A percentile compares a stretch with the other conserved stretches of the same genome.
These are phyloP conservation scores for Plectosphaerella sp. DNA, from an alignment of 2,329 filamentous ascomycete genomes.

Conservation along the genomic window DNA sequence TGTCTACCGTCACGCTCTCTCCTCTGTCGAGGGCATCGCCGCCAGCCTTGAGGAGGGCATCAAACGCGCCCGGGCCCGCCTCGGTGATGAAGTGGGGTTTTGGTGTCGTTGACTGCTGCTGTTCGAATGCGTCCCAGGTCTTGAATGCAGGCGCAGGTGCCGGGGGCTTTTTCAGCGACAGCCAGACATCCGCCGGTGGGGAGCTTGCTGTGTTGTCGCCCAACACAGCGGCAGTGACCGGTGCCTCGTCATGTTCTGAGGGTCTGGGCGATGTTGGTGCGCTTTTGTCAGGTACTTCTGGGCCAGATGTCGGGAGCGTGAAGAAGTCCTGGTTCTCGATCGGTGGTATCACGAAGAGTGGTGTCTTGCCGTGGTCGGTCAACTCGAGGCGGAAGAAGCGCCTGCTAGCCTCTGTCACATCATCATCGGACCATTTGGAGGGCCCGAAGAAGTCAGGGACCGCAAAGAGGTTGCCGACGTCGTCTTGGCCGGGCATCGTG, in stretches of 20 bases:
- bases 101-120: slow-evolving; percentile 29
- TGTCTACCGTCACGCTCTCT: slow-evolving; percentile 40
- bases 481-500: slow-evolving; percentile 35
- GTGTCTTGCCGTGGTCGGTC: slow-evolving; percentile 5
- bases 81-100: slow-evolving; percentile 61
- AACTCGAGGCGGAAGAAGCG: slow-evolving; percentile 40
- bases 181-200: slow-evolving; percentile 39
- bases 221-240: too few species aligned
- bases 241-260: too few species aligned
- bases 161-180: slow-evolving; percentile 27
- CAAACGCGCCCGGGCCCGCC: slow-evolving; percentile 60
- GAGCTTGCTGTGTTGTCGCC: too few species aligned
- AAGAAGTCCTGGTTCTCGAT: slow-evolving; percentile 33
- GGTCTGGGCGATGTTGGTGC: too few species aligned
- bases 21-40: slow-evolving; percentile 33
- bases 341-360: slow-evolving; percentile 6
- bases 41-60: slow-evolving; percentile 49
- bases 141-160: slow-evolving; percentile 40
- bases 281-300: neutral
- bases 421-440: slow-evolving; percentile 42
- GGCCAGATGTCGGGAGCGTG: slow-evolving; percentile 9
- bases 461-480: slow-evolving; percentile 49
- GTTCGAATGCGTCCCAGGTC: slow-evolving; percentile 67
- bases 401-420: slow-evolving; percentile 16
- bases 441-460: slow-evolving; percentile 57